Percentiles rank a stretch among this genome's conserved stretches.
phyloP scores from a whole-genome alignment of 176 grass and related monocot genomes.

The Luzula sylvatica region DNA sequence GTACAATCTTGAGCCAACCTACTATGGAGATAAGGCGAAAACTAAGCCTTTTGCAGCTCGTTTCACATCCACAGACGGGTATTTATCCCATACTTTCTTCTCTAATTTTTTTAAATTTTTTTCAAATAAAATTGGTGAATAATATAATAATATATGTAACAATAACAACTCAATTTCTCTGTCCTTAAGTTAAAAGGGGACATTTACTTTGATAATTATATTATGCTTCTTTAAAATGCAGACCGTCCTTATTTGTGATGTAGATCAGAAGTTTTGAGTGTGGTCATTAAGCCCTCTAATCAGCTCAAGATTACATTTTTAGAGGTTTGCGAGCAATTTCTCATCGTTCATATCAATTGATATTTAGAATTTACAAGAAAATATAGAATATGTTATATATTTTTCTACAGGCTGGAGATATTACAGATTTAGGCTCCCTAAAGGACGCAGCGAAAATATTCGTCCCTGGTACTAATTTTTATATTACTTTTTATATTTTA shows the following conservation, averaged over 20 bases:
- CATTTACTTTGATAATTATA: constrained; percentile 14
- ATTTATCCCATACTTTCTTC: background rate
- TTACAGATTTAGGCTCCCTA: constrained; percentile 72
- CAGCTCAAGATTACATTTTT: constrained; percentile 96
- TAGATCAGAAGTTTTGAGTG: constrained; percentile 79
- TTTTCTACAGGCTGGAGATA: constrained; percentile 74
- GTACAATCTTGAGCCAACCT: constrained; percentile 50
- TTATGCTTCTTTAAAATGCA: constrained; percentile 21
- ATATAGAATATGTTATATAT: constrained; percentile 1
- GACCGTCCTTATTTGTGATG: constrained; percentile 29
- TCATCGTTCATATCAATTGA: background rate
- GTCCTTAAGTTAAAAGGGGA: constrained; percentile 5
- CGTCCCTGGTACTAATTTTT: constrained; percentile 57
- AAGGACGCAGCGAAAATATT: constrained; percentile 96
- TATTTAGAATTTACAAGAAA: background rate
- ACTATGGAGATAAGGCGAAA: constrained; percentile 89
- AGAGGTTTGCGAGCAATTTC: constrained; percentile 47
- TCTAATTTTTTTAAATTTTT: background rate
- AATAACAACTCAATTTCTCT: background rate
- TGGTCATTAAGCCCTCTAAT: constrained; percentile 83
- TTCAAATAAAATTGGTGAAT: background rate
- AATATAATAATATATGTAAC: background rate
- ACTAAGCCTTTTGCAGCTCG: constrained; percentile 65
- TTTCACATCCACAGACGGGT: constrained; percentile 82
- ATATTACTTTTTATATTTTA: constrained; percentile 11